Evolutionary conservation across 176 grass and related monocot genomes (phyloP), one percentile per base, ranked within the genome.

Genomic region (Tuctoria greenei): DNA sequence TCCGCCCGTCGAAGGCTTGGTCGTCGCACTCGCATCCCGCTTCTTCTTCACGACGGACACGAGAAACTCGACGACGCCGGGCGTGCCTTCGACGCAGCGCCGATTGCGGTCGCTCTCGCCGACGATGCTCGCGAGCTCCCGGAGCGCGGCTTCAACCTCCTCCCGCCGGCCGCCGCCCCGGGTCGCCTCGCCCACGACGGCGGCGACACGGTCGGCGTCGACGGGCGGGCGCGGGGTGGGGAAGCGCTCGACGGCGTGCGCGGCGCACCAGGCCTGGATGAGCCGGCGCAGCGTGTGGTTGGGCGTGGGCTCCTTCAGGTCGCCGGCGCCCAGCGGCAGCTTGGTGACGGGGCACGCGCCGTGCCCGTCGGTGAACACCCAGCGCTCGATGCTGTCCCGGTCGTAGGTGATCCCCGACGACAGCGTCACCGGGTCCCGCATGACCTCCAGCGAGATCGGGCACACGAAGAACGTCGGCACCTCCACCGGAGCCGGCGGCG

Each of bases 341-440:
- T 92, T 95, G 69, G 89, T 99, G 45, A 86, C 83, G 4, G 92
- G 96, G 79, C 96, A 99, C 43, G 77, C 82, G 20, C 74, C 59
- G 56, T 95, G 92, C 23, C 89, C 83, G 74, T 75, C 89, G 49
- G 82, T 61, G 82, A 99, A 95, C 4, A 95, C 66, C 96, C 96
- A 99, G 11, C 89, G 73, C 79, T 95, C 87, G 85, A 99, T 99
- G 67, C 85, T 90, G 37, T 89, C 74, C 6, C 96, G 85, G 61
- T 99, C 92, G 74, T 99, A 99, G 75, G 96, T 90, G 72, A 99
- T 95, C 85, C 96, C 96, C 52, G 96, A 90, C 42, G 85, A 73
- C 17, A 99, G 87, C 73, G 87, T 95, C 8, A 99, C 96, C 2
- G 96, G 96, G 67, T 99, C 92, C 41, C 80, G 54, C 96, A 95